Base-by-base conservation (phyloP, 2,329 filamentous ascomycete species). In the Aureobasidium sp. region DNA sequence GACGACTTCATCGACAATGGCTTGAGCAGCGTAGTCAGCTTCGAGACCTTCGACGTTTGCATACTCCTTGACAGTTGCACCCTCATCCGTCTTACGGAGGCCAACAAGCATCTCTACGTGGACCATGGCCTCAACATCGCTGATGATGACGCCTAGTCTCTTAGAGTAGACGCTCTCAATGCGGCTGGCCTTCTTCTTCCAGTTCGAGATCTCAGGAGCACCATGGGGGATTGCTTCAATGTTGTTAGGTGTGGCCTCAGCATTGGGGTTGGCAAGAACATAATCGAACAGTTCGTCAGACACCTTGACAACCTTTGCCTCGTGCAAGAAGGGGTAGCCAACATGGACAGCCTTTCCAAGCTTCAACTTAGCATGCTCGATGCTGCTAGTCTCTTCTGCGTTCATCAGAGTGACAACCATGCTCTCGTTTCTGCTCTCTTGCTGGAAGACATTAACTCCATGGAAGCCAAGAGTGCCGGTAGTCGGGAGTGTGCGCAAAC, bases 201-300 rank as follows among this genome's bases (percentile, higher is more conserved):
- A 99, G 41, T 92, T 85, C 41, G 88, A 84, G 60, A 94, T 91
- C 61, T 95, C 90, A 62, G 84, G 82, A 23, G 87, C 85, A 27
- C 81, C 82, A 72, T 97, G 91, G 23, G 91, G 87, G 41, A 80
- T 84, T 51, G 86, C 80, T 23, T 88, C 75, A 37, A 92, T 79
- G 52, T 88, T 84, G 42, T 69, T 63, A 9, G 68, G 68, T 9
- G 63, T 67, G 2, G 70, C 66, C 20, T 70, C 69, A 46, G 64
- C 64, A 73, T 74, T 44, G 80, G 80, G 63, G 37, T 86, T 80
- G 1, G 87, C 82, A 39, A 94, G 78, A 20, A 86, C 80, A 71
- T 97, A 99, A 69, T 89, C 88, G 72, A 97, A 97, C 32, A 97
- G 80, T 73, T 97, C 93, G 72, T 99, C 94, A 0, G 91, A 93